phyloP scores from a whole-genome alignment of 139 green algal genomes.

The Volvox reticuliferus region DNA sequence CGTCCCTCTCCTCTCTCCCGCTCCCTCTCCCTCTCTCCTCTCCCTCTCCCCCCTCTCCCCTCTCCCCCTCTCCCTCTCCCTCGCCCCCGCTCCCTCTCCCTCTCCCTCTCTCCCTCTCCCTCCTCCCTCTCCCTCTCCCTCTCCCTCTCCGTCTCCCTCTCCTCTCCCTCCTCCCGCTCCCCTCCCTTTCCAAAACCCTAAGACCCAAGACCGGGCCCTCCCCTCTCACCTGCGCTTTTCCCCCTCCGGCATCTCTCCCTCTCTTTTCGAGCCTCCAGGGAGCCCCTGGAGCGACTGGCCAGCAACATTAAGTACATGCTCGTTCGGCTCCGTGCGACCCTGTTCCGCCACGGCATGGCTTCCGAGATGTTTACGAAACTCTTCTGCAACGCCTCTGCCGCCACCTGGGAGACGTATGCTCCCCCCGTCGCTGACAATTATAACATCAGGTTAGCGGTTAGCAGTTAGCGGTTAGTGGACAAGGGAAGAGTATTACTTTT shows the following conservation, averaged over 20 bases:
- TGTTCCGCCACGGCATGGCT: background rate
- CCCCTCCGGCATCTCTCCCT: background rate
- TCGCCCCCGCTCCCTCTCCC: too few relatives aligned
- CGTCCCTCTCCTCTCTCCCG: too few relatives aligned
- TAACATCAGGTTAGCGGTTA: background rate
- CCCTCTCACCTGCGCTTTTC: background rate
- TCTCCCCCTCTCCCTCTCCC: too few relatives aligned
- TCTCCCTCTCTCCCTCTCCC: too few relatives aligned
- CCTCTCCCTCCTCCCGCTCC: too few relatives aligned
- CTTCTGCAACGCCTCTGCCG: background rate
- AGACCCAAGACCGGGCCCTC: background rate
- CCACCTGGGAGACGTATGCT: background rate
- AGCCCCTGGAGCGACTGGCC: background rate
- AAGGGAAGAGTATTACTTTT: background rate
- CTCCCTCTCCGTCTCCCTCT: too few relatives aligned
- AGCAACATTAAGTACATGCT: conserved; percentile 38
- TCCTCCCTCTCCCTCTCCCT: too few relatives aligned
- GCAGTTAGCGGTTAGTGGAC: too few relatives aligned
- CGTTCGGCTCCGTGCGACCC: background rate
- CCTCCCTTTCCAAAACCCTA: background rate
- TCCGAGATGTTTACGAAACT: background rate
- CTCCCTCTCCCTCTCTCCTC: too few relatives aligned
- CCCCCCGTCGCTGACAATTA: conserved; percentile 32
- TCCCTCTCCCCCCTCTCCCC: too few relatives aligned
- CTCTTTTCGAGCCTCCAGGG: background rate